Evolutionary conservation across 306 rosid species (phyloP), one percentile per base, ranked within the genome.

Genomic region (Ormosia semicastrata): DNA sequence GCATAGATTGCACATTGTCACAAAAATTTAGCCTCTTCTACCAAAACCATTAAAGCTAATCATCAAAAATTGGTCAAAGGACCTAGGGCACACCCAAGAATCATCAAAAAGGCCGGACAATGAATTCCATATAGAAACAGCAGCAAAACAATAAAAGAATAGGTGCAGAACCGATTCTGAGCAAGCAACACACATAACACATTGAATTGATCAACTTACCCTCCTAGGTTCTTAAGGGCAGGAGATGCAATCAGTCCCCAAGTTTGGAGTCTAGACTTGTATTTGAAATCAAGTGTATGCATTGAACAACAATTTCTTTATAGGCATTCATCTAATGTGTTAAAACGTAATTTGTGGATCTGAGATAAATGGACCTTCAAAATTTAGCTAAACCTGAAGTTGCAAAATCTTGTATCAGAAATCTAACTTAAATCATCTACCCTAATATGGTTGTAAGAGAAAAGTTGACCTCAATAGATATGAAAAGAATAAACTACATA

Each of bases 371-470:
- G 49, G 63, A 58, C 56, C 66, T 32, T 52, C 15, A 4, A 50
- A 50, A 56, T 75, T 62, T 73, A 62, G 53, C 17, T 53, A 70
- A 68, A 46, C 64, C 30, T 71, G 32, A 59, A 9, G 76, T 65
- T 75, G 70, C 40, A 79, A 72, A 84, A 58, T 44, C 58, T 53
- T 57, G 32, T 6, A 37, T 34, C 9, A 69, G 11, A 58, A 53
- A 32, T 46, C 49, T 17, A 76, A 36, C 37, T 71, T 41, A 36
- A 79, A 49, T 32, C 62, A 70, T 47, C 39, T 47, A 63, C 13
- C 52, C 29, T 76, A 62, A 44, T 58, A 56, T 24, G 14, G 37
- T 24, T n/a, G 14, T 43, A 24, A 17, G 12, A 50, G 70, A 79
- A 72, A 60, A 30, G 57, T 47, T 37, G 49, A 10, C 10, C 15